A percentile compares a stretch with the other conserved stretches of the same genome.
phyloP scores from a whole-genome alignment of 1,139 yeast species.

The Scheffersomyces illinoinensis region DNA sequence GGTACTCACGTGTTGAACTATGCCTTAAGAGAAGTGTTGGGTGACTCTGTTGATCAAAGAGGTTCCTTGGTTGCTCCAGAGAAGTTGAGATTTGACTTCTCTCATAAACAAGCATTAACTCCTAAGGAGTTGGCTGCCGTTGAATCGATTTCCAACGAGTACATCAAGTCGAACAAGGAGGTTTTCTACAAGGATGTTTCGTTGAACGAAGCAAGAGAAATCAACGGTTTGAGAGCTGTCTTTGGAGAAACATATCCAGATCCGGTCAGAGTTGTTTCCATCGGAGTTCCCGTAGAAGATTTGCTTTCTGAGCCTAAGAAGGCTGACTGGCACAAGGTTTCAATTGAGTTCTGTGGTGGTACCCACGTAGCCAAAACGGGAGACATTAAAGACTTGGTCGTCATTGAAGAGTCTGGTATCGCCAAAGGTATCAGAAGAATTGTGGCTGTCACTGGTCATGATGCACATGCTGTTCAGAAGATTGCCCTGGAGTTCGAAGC shows the following conservation, averaged over 20 bases:
- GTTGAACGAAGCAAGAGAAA: conserved; percentile 67
- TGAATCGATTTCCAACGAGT: conserved; percentile 71
- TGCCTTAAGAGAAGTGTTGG: conserved; percentile 83
- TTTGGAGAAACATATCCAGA: conserved; percentile 99
- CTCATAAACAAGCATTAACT: conserved; percentile 81
- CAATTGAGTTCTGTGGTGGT: conserved; percentile 98
- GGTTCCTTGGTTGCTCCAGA: conserved; percentile 97
- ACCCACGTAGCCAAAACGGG: conserved; percentile 93
- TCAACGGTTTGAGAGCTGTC: conserved; percentile 90
- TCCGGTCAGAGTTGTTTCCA: conserved; percentile 96
- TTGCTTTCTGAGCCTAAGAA: conserved; percentile 69
- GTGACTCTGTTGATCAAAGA: conserved; percentile 88
- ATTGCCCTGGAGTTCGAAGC: conserved; percentile 70
- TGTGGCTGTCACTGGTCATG: conserved; percentile 92
- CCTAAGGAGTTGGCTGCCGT: conserved; percentile 70
- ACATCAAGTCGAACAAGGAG: conserved; percentile 65
- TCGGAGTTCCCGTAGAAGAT: conserved; percentile 88
- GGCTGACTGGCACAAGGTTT: conserved; percentile 71
- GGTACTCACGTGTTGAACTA: conserved; percentile 94
- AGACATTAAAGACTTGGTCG: conserved; percentile 87
- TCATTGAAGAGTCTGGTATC: conserved; percentile 93
- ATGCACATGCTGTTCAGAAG: conserved; percentile 87
- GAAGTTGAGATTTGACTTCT: conserved; percentile 92
- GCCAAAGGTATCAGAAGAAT: conserved; percentile 98
- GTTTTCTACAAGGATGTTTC: conserved; percentile 86